Evolutionary conservation across 2,329 filamentous ascomycete genomes (phyloP).

Genomic region (Ophiostoma ips): DNA sequence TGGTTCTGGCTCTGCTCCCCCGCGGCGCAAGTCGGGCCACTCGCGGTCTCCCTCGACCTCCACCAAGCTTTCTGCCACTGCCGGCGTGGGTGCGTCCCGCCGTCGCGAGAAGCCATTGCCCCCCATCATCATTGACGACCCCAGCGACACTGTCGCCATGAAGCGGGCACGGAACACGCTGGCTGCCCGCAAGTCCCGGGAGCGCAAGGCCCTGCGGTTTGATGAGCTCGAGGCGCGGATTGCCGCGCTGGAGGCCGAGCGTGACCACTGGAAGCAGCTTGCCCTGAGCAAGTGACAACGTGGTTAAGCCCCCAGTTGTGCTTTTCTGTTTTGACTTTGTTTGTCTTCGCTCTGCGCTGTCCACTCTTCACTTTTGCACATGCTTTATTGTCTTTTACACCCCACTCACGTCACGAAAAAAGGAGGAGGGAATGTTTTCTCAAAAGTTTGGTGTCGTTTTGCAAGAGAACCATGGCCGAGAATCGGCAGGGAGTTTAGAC

Average conservation of each 20-base stretch:
- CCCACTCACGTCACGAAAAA: background rate
- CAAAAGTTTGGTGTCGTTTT: constrained; percentile 2
- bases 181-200: constrained; percentile 83
- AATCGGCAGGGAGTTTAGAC: constrained; percentile 7
- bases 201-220: constrained; percentile 67
- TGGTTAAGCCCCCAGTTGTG: constrained; percentile 10
- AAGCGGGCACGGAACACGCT: constrained; percentile 91
- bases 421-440: constrained; percentile 3
- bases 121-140: constrained; percentile 63
- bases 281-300: constrained; percentile 27
- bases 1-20: background rate
- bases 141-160: constrained; percentile 60
- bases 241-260: constrained; percentile 50
- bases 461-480: constrained; percentile 2
- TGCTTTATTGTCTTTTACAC: background rate
- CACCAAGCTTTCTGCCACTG: constrained; percentile 50
- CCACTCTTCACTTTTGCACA: background rate
- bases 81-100: constrained; percentile 53
- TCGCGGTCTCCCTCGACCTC: constrained; percentile 26
- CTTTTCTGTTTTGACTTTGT: background rate
- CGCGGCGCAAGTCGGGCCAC: constrained; percentile 31
- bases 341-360: background rate
- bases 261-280: constrained; percentile 50
- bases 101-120: constrained; percentile 71
- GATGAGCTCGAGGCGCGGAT: constrained; percentile 64